Evolutionary conservation across 768 basidiomycete species (phyloP), one percentile per base, ranked within the genome.

Genomic region (Tulasnella sp.): DNA sequence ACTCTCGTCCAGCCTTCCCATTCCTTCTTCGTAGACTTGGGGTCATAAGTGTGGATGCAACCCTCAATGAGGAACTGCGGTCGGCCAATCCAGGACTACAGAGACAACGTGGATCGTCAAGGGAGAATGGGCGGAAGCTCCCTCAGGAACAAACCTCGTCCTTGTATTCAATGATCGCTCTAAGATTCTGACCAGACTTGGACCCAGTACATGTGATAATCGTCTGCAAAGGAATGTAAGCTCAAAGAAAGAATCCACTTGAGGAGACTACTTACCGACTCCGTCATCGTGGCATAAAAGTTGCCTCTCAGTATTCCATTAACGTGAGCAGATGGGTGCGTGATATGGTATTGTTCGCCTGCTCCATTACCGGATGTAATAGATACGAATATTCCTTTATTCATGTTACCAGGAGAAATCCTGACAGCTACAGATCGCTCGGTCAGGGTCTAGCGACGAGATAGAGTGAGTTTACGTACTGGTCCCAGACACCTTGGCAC

Each of bases 291-390:
- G 43, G 90, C 79, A 65, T 97, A 99, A 69, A 93, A 92, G 64
- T 79, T 83, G 0, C 92, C 94, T 55, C 91, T 78, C 45, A 99
- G 70, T 32, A 99, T 80, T 5, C 94, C 96, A 64, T 97, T 96
- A 49, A 98, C 90, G 48, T 77, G 74, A 17, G 91, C 96, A 29
- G 81, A 73, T 15, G 94, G 96, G 66, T 97, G 92, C 1, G 87
- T 86, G 64, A 98, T 81, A 63, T 86, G 81, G 66, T 96, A 96
- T 53, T 73, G 69, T 72, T 86, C 94, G 62, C 84, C 92, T 63
- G 75, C 80, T 41, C 80, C 90, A 53, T 69, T 76, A 11, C 80
- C 89, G 23, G 82, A 83, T 0, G 76, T 84, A 46, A 98, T 73
- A 21, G 77, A 73, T 63, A 98, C 73, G 67, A 83, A 96, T 57